Conservation (phyloP, 1,139 yeast species). For the Candida tetrigidarum region DNA sequence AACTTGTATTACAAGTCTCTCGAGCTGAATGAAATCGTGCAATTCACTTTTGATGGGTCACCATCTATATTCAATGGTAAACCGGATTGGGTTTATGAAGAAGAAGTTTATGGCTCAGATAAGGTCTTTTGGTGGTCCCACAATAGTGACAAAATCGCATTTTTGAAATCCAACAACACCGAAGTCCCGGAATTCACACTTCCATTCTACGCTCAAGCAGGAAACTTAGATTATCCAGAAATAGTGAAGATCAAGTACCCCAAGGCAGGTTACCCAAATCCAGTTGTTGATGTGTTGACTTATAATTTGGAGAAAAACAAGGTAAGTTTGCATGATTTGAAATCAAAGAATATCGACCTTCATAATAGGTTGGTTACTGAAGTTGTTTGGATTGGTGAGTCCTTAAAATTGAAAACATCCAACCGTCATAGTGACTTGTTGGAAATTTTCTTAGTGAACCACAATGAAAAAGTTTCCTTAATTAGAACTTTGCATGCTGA, state of each 20-base stretch:
- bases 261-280: constrained; percentile 51
- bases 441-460: constrained; percentile 44
- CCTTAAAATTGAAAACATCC: constrained; percentile 41
- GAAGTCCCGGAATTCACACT: constrained; percentile 55
- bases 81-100: constrained; percentile 98
- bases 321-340: constrained; percentile 23
- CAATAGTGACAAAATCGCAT: constrained; percentile 48
- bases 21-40: constrained; percentile 22
- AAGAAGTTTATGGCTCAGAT: constrained; percentile 66
- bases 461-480: constrained; percentile 27
- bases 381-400: constrained; percentile 46
- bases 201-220: constrained; percentile 55
- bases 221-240: constrained; percentile 44
- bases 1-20: constrained; percentile 54
- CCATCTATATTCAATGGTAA: constrained; percentile 75
- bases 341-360: constrained; percentile 24
- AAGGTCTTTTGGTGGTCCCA: constrained; percentile 66
- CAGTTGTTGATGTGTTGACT: constrained; percentile 43
- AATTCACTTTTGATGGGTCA: constrained; percentile 73
- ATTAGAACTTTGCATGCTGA: constrained; percentile 43
- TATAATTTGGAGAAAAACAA: constrained; percentile 27
- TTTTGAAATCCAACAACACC: constrained; percentile 55
- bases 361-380: constrained; percentile 42
- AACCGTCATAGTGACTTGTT: constrained; percentile 50
- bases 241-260: constrained; percentile 46